Evolutionary conservation across 352 stramenopile genomes (phyloP).

Genomic region (Sclerospora graminicola): DNA sequence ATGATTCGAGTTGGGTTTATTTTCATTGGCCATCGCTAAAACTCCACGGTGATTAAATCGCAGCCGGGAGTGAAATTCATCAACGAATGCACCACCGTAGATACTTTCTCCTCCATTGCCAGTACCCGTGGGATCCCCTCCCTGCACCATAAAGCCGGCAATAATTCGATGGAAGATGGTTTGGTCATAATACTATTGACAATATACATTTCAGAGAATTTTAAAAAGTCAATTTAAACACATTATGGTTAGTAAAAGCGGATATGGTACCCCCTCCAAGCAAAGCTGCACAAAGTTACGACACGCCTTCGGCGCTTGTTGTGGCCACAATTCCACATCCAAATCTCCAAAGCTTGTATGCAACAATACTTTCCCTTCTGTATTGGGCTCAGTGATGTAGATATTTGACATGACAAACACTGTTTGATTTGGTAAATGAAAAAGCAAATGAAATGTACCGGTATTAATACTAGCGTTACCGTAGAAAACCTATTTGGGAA

Average conservation of each 20-base stretch:
- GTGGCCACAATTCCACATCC: conserved; percentile 95
- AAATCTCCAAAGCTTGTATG: conserved; percentile 96
- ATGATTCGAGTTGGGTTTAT: conserved; percentile 80
- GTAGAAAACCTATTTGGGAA: too few species aligned
- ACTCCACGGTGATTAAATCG: conserved; percentile 95
- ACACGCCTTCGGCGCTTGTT: conserved; percentile 92
- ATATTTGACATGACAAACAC: conserved; percentile 88
- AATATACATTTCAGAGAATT: background rate
- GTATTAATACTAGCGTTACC: too few species aligned
- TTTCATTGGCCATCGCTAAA: conserved; percentile 90
- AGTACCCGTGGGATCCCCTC: conserved; percentile 85
- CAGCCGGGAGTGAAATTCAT: conserved; percentile 92
- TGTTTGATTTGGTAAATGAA: too few species aligned
- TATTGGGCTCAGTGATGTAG: conserved; percentile 94
- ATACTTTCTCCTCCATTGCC: conserved; percentile 78
- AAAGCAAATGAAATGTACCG: too few species aligned
- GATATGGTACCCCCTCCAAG: conserved; percentile 49
- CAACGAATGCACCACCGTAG: conserved; percentile 66
- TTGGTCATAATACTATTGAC: conserved; percentile 89
- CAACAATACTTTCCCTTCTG: conserved; percentile 93
- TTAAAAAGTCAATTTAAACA: background rate
- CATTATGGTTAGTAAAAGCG: background rate
- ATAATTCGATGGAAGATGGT: conserved; percentile 95
- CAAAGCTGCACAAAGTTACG: conserved; percentile 91
- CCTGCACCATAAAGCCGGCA: conserved; percentile 93